Percentiles rank a stretch among this genome's conserved stretches.
Conservation (phyloP, 805 yeast genomes). For the Metschnikowia hibisci region DNA sequence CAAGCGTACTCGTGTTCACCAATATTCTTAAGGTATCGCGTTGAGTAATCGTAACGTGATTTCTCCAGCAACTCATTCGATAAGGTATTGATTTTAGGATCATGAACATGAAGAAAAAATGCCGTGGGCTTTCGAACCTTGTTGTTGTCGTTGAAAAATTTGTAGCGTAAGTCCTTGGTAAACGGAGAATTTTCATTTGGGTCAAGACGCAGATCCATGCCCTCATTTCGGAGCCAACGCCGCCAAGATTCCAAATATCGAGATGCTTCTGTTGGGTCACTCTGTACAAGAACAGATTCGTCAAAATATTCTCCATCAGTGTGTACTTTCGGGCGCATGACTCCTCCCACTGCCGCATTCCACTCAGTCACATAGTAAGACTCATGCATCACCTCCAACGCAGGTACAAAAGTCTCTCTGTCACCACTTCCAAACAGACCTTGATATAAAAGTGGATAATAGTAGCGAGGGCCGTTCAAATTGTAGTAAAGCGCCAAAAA, state of each 20-base stretch:
- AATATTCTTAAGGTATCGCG: conserved; percentile 24
- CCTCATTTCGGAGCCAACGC: conserved; percentile 21
- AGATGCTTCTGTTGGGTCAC: conserved; percentile 23
- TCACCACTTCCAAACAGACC: conserved; percentile 35
- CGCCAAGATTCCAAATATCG: conserved; percentile 25
- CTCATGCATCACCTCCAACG: conserved; percentile 34
- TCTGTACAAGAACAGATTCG: conserved; percentile 32
- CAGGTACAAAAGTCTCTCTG: conserved; percentile 37
- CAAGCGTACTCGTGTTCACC: conserved; percentile 16
- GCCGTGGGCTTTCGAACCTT: conserved; percentile 20
- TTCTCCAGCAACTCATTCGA: conserved; percentile 15
- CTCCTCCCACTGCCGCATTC: conserved; percentile 17
- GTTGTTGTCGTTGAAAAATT: conserved; percentile 16
- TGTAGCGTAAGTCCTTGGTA: conserved; percentile 21
- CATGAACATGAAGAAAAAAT: conserved; percentile 30
- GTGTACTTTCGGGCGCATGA: conserved; percentile 3
- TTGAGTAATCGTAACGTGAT: conserved; percentile 18
- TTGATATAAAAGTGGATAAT: conserved; percentile 32
- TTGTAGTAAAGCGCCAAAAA: conserved; percentile 35
- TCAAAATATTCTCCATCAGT: conserved; percentile 15
- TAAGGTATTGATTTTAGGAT: conserved; percentile 32
- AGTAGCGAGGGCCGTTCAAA: conserved; percentile 26
- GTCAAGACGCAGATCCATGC: conserved; percentile 27
- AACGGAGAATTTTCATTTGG: conserved; percentile 28
- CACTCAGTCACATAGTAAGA: conserved; percentile 25